These are phyloP conservation scores for Viola pubescens DNA, from an alignment of 441 rosid genomes.

Conservation along the genomic window DNA sequence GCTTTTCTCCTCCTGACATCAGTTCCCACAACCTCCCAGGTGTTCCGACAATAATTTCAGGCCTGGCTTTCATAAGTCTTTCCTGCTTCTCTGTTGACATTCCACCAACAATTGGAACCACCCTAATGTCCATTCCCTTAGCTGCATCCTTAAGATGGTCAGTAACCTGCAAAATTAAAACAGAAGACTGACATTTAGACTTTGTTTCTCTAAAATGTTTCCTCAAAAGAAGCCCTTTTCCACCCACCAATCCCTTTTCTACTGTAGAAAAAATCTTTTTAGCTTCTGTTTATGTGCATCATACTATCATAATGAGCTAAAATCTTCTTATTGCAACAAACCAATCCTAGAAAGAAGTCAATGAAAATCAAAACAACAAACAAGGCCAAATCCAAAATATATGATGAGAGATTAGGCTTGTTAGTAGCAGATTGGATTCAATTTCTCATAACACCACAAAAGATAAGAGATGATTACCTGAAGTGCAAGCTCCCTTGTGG, in stretches of 20 bases:
- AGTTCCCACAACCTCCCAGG: slow-evolving; percentile 99
- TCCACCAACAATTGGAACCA: slow-evolving; percentile 94
- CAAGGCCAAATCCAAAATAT: too few relatives aligned
- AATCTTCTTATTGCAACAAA: too few relatives aligned
- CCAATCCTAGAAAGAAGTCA: too few relatives aligned
- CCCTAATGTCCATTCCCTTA: slow-evolving; percentile 49
- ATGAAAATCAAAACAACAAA: too few relatives aligned
- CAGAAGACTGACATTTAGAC: background rate
- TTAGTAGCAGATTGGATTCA: too few relatives aligned
- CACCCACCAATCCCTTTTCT: too few relatives aligned
- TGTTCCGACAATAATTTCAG: slow-evolving; percentile 87
- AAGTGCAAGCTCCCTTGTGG: slow-evolving; percentile 91
- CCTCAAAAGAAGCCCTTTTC: too few relatives aligned
- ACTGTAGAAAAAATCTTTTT: too few relatives aligned
- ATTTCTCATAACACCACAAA: background rate
- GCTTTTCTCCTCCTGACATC: slow-evolving; percentile 86
- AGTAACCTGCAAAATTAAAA: slow-evolving; percentile 48
- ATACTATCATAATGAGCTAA: too few relatives aligned
- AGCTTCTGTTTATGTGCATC: too few relatives aligned
- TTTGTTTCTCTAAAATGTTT: too few relatives aligned
- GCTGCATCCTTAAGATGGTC: slow-evolving; percentile 78
- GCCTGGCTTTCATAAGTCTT: slow-evolving; percentile 77
- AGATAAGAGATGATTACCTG: slow-evolving; percentile 46
- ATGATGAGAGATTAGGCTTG: too few relatives aligned
- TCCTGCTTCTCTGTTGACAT: slow-evolving; percentile 90